A percentile compares a stretch with the other conserved stretches of the same genome.
Conservation (phyloP, 2,329 filamentous ascomycete genomes). For the Ilyonectria mors-panacis region DNA sequence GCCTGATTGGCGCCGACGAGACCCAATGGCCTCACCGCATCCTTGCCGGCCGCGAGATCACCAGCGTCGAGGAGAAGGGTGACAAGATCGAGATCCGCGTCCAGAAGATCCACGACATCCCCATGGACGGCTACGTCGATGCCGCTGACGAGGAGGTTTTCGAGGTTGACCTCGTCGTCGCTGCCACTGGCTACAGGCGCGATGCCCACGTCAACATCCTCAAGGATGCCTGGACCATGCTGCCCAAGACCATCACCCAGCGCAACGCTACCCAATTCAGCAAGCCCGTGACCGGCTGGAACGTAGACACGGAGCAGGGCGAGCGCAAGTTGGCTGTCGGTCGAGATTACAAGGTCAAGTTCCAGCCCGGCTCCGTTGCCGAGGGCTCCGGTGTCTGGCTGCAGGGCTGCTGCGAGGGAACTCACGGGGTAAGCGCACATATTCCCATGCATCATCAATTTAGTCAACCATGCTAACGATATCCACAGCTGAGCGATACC, state of each 20-base stretch:
- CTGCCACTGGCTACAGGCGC: constrained; percentile 89
- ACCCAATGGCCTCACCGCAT: constrained; percentile 87
- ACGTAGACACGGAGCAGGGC: constrained; percentile 56
- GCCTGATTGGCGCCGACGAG: constrained; percentile 78
- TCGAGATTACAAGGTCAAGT: constrained; percentile 84
- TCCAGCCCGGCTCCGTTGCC: constrained; percentile 78
- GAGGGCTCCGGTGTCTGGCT: constrained; percentile 86
- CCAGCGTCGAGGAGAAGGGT: constrained; percentile 68
- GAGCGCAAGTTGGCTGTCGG: constrained; percentile 74
- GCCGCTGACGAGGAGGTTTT: constrained; percentile 69
- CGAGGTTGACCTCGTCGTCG: constrained; percentile 85
- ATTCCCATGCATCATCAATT: neutral
- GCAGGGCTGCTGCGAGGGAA: constrained; percentile 93
- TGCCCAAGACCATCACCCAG: constrained; percentile 66
- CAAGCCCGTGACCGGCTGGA: constrained; percentile 59
- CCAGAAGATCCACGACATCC: constrained; percentile 60
- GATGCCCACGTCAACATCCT: constrained; percentile 86
- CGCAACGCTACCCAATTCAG: constrained; percentile 47
- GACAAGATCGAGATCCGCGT: constrained; percentile 73
- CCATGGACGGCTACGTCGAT: constrained; percentile 58
- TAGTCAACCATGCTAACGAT: constrained; percentile 38
- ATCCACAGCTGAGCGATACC: constrained; percentile 79
- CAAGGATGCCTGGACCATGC: constrained; percentile 73
- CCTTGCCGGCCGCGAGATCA: constrained; percentile 77
- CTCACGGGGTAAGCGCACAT: constrained; percentile 82